A percentile compares a stretch with the other conserved stretches of the same genome.
These are phyloP conservation scores for Zygosaccharomyces bailii DNA, from an alignment of 805 yeast species.

Conservation along the genomic window DNA sequence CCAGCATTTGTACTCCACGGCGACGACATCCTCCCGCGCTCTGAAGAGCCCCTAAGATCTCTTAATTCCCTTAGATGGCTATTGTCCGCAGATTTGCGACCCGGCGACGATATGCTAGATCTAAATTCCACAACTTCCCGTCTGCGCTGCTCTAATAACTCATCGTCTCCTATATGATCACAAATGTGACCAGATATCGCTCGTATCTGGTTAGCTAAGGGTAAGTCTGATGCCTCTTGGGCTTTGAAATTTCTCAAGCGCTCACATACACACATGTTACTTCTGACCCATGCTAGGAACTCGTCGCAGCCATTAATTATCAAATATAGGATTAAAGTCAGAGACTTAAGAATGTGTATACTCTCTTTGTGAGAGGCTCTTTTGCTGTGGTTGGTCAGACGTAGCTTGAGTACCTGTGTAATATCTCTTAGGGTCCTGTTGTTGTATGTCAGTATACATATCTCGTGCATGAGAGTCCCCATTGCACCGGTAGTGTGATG, in stretches of 20 bases:
- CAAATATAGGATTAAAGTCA: slow-evolving; percentile 50
- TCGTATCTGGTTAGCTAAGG: slow-evolving; percentile 40
- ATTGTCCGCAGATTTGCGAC: slow-evolving; percentile 35
- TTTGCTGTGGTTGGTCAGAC: slow-evolving; percentile 33
- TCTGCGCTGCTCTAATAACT: slow-evolving; percentile 27
- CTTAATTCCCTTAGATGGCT: slow-evolving; percentile 26
- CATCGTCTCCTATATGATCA: slow-evolving; percentile 34
- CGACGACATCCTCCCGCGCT: neutral
- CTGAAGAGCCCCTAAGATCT: neutral
- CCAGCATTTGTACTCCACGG: neutral
- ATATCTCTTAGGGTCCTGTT: slow-evolving; percentile 41
- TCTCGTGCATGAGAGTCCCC: slow-evolving; percentile 51
- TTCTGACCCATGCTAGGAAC: slow-evolving; percentile 47
- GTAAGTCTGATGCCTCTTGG: slow-evolving; percentile 33
- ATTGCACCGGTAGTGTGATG: slow-evolving; percentile 55
- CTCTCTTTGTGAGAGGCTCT: slow-evolving; percentile 35
- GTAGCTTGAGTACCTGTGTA: slow-evolving; percentile 39
- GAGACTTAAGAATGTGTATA: slow-evolving; percentile 45
- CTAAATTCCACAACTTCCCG: slow-evolving; percentile 31
- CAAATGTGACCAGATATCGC: slow-evolving; percentile 38
- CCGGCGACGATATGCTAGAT: slow-evolving; percentile 36
- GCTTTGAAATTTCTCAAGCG: slow-evolving; percentile 35
- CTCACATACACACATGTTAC: slow-evolving; percentile 31
- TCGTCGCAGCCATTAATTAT: slow-evolving; percentile 52
- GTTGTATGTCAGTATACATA: slow-evolving; percentile 46